A percentile compares a stretch with the other conserved stretches of the same genome.
Evolutionary conservation across 768 basidiomycete species (phyloP).

Genomic region (Pulveroboletus sp.): DNA sequence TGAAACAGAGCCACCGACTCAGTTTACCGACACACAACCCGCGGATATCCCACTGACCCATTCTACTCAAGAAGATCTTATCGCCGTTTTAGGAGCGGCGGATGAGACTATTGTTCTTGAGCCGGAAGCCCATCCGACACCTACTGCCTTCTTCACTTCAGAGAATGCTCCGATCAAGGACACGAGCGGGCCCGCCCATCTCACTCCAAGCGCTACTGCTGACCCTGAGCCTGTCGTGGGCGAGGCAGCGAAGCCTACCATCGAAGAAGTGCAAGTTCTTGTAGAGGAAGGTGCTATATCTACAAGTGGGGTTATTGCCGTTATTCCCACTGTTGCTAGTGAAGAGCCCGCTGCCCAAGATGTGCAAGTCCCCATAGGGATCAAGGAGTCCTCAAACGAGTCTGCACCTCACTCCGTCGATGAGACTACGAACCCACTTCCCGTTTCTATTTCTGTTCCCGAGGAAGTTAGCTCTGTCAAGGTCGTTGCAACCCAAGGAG

Average conservation of each 20-base stretch:
- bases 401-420: conserved; percentile 8
- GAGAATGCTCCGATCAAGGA: background rate
- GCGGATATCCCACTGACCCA: background rate
- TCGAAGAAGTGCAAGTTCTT: background rate
- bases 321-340: background rate
- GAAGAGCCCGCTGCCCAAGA: conserved; percentile 4
- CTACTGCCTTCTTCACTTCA: background rate
- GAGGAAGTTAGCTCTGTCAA: background rate
- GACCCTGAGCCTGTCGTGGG: background rate
- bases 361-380: conserved; percentile 2
- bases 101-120: background rate
- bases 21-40: background rate
- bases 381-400: conserved; percentile 1
- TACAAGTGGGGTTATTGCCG: background rate
- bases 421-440: background rate
- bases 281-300: background rate
- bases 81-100: background rate
- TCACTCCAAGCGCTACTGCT: background rate
- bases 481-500: background rate
- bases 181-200: background rate
- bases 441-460: background rate
- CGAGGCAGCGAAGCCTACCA: background rate
- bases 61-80: conserved; percentile 3
- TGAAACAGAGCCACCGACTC: conserved; percentile 7
- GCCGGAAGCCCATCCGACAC: background rate